Evolutionary conservation across 148 eudicot species (phyloP), one percentile per base, ranked within the genome.

Genomic region (Nepenthes mirabilis): DNA sequence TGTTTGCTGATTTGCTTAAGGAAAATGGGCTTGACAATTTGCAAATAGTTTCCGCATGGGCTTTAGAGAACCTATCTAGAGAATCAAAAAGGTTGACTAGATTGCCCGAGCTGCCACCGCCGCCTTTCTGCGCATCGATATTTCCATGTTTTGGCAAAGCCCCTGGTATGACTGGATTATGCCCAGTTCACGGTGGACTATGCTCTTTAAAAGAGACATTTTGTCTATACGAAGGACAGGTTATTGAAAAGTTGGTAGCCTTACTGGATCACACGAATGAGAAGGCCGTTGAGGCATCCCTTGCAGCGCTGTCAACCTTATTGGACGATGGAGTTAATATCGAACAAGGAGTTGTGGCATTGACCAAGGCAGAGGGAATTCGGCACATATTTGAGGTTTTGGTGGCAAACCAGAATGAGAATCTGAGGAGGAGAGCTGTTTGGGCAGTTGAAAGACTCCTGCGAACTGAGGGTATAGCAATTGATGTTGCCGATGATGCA

Each of bases 361-460:
- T 90, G 70, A 56, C 67, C 2, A 80, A 77, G 13, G 81, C 78
- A 0, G 90, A 91, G 11, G 94, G 86, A 23, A 76, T 82, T 33
- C 80, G 67, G 61, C 94, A 84, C 23, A 79, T 91, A 62, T 65
- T 88, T 9, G 88, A 82, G 47, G 69, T 91, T 56, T 79, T 88
- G 57, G 79, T 82, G 1, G 95, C 89, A 57, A 91, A 82, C 60
- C 83, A 84, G n/a, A 88, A 84, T 2, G 98, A 91, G 53, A 78
- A 65, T 62, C 74, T 91, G 58, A 69, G 74, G 62, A 65, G 75
- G 60, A 86, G 87, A 64, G 83, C 88, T 0, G 96, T 91, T 63
- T 91, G 98, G 98, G 88, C 70, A 9, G 91, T 76, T 4, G 98
- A 91, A 68, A 82, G 98, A 60, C 71, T 91, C 23, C 60, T 91